Percentiles rank a stretch among this genome's conserved stretches.
These are phyloP conservation scores for Verticillium dahliae DNA, from an alignment of 2,329 filamentous ascomycete species.

Conservation along the genomic window DNA sequence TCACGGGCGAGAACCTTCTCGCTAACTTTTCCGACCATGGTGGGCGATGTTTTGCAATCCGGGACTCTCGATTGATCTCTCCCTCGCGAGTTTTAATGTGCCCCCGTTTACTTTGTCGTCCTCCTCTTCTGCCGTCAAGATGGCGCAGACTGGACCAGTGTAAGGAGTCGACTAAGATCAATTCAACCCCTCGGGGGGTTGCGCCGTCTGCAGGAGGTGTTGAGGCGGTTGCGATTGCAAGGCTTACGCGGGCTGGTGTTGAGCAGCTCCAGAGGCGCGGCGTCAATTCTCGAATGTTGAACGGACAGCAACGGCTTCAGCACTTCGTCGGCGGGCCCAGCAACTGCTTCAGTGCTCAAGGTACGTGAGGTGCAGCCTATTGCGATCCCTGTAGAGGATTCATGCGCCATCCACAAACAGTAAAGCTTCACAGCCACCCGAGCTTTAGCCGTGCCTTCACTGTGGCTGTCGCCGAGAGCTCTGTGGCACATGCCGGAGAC, in stretches of 20 bases:
- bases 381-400: not conserved
- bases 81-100: not conserved
- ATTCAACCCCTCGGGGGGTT: not conserved
- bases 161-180: not conserved
- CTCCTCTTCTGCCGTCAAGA: not conserved
- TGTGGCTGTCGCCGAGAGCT: no score
- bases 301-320: not conserved
- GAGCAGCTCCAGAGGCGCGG: not conserved
- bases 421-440: not conserved
- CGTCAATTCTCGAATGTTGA: not conserved
- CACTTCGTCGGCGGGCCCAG: not conserved
- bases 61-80: not conserved
- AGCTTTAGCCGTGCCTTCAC: not conserved
- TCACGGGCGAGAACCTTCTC: slow-evolving; percentile 58
- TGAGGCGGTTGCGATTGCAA: not conserved
- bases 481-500: no score
- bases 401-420: not conserved
- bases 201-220: not conserved
- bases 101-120: not conserved
- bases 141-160: not conserved
- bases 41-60: slow-evolving; percentile 2
- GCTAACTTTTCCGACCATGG: slow-evolving; percentile 59
- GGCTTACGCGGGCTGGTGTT: not conserved
- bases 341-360: not conserved
- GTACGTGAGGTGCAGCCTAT: not conserved